Conservation (phyloP, 305 asterid genomes). For the Striga hermonthica region DNA sequence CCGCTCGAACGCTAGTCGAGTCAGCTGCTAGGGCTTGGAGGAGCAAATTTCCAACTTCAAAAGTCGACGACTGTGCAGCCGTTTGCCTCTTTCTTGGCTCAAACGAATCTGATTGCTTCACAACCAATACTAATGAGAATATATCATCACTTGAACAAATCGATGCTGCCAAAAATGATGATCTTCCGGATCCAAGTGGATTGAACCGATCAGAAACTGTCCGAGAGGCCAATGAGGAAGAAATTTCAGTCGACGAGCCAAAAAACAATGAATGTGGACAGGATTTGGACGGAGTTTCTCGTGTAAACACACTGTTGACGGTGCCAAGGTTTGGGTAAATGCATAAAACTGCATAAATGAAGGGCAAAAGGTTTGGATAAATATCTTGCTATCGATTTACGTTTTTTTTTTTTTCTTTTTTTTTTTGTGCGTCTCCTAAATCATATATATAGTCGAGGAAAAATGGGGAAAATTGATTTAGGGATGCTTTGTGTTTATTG, state of each 20-base stretch:
- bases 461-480: background rate
- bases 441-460: background rate
- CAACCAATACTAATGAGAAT: constrained; percentile 34
- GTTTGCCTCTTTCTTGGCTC: constrained; percentile 74
- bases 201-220: constrained; percentile 35
- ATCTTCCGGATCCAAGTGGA: constrained; percentile 28
- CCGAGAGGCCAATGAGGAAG: constrained; percentile 32
- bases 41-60: constrained; percentile 62
- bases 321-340: constrained; percentile 57
- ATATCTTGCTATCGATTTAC: constrained; percentile 10
- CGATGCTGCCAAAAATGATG: constrained; percentile 29
- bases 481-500: constrained; percentile 20
- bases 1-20: constrained; percentile 64
- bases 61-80: constrained; percentile 78
- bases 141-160: constrained; percentile 29
- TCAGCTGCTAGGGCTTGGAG: constrained; percentile 68
- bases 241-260: constrained; percentile 29
- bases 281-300: constrained; percentile 10
- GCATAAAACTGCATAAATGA: constrained; percentile 37
- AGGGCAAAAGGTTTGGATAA: constrained; percentile 26
- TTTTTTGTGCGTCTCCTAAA: background rate
- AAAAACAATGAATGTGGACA: background rate
- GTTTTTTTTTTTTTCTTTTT: too few species aligned
- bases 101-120: constrained; percentile 32
- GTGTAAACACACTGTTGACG: constrained; percentile 47